Evolutionary conservation across 495 filamentous ascomycete genomes (phyloP).

Genomic region (Talaromyces proteolyticus): DNA sequence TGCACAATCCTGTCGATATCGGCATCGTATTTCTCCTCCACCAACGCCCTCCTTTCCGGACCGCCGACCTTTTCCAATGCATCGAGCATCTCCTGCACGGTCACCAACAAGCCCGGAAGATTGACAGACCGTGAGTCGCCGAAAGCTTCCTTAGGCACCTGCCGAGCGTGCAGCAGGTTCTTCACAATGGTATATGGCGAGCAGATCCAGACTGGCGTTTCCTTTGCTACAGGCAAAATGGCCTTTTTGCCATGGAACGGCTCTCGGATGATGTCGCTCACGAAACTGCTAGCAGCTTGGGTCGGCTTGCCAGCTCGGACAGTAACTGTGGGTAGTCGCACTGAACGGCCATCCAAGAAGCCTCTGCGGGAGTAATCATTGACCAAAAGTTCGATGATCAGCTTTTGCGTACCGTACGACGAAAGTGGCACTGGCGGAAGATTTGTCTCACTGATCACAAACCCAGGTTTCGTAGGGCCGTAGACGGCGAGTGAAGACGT

Average conservation of each 20-base stretch:
- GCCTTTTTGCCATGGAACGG: constrained; percentile 59
- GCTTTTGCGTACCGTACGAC: constrained; percentile 75
- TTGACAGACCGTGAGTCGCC: constrained; percentile 58
- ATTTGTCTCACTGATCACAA: constrained; percentile 49
- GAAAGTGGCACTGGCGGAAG: constrained; percentile 58
- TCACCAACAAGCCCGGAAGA: constrained; percentile 67
- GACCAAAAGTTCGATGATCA: constrained; percentile 66
- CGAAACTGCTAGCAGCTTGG: constrained; percentile 68
- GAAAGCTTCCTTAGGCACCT: constrained; percentile 48
- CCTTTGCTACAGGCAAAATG: constrained; percentile 49
- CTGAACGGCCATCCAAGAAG: constrained; percentile 58
- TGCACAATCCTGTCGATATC: constrained; percentile 65
- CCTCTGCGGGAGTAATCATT: constrained; percentile 72
- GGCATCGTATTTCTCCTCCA: constrained; percentile 62
- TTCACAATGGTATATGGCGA: constrained; percentile 60
- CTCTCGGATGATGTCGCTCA: constrained; percentile 68
- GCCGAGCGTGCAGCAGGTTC: constrained; percentile 62
- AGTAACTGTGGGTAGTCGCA: constrained; percentile 70
- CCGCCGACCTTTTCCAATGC: constrained; percentile 65
- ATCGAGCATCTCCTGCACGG: constrained; percentile 69
- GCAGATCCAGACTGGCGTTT: constrained; percentile 60
- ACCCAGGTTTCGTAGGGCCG: constrained; percentile 40
- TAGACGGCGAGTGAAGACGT: constrained; percentile 57
- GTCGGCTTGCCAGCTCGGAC: constrained; percentile 71
- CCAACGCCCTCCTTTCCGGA: constrained; percentile 54